A percentile compares a stretch with the other conserved stretches of the same genome.
These are phyloP conservation scores for Trichoderma sp. DNA, from an alignment of 2,329 filamentous ascomycete species.

Conservation along the genomic window DNA sequence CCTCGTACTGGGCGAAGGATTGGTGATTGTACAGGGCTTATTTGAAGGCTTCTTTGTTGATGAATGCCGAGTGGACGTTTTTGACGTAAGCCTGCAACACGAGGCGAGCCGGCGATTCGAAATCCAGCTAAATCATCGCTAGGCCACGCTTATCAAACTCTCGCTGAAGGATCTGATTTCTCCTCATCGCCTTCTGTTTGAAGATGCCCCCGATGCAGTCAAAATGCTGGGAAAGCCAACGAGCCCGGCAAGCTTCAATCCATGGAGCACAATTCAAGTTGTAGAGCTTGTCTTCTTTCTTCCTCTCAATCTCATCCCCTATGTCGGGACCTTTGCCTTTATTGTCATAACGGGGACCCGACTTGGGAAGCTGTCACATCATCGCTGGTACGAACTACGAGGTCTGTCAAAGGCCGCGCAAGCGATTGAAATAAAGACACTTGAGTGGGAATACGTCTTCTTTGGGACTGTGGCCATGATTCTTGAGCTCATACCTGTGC, in stretches of 20 bases:
- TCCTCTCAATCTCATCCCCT: conserved; percentile 83
- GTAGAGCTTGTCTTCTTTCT: conserved; percentile 75
- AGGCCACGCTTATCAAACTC: conserved; percentile 71
- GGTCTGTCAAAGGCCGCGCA: conserved; percentile 71
- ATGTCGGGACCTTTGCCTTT: conserved; percentile 79
- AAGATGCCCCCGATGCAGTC: conserved; percentile 67
- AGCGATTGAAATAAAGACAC: conserved; percentile 63
- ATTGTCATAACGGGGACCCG: conserved; percentile 83
- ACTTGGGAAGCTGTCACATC: conserved; percentile 84
- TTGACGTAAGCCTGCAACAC: conserved; percentile 60
- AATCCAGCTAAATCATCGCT: neutral
- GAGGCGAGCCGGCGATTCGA: neutral
- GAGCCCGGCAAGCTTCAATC: conserved; percentile 71
- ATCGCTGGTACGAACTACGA: conserved; percentile 81
- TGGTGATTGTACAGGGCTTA: conserved; percentile 65
- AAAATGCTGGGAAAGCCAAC: conserved; percentile 81
- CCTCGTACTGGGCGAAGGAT: conserved; percentile 77
- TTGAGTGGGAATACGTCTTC: conserved; percentile 84
- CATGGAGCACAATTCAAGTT: conserved; percentile 89
- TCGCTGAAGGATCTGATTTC: conserved; percentile 67
- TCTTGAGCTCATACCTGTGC: conserved; percentile 79
- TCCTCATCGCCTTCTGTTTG: conserved; percentile 61
- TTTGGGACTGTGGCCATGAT: conserved; percentile 84
- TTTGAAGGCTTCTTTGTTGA: conserved; percentile 83
- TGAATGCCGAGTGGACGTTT: conserved; percentile 74